Conservation (phyloP, 805 yeast species). For the Metschnikowia matae region DNA sequence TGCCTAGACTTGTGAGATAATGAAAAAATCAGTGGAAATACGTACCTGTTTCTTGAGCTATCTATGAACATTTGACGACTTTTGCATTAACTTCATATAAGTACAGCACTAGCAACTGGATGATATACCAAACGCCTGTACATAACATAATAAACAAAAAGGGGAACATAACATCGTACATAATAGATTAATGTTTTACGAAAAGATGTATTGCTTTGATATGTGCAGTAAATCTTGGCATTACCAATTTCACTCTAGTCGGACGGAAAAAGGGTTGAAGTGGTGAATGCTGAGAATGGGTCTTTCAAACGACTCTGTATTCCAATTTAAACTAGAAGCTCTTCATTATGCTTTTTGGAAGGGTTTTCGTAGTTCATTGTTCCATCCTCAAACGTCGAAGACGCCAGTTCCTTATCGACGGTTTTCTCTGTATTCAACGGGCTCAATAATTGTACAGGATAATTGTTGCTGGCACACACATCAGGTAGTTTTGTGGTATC, state of each 20-base stretch:
- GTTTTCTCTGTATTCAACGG: conserved; percentile 3
- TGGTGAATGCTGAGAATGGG: not conserved
- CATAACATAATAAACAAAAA: not conserved
- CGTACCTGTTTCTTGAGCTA: not conserved
- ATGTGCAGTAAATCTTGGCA: not conserved
- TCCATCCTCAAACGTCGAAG: not conserved
- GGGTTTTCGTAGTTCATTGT: not conserved
- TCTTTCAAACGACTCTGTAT: not conserved
- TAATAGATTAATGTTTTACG: not conserved
- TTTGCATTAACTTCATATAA: not conserved
- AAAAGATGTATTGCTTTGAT: too few relatives aligned
- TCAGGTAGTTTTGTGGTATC: not conserved
- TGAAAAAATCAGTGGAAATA: not conserved
- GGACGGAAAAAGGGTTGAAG: not conserved
- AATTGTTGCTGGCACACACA: not conserved
- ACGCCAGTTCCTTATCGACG: not conserved
- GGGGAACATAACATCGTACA: not conserved
- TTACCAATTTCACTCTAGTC: not conserved
- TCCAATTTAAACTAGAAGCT: not conserved
- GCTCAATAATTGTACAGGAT: conserved; percentile 3
- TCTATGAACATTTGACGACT: not conserved
- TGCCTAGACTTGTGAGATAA: conserved; percentile 23
- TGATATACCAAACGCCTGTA: not conserved
- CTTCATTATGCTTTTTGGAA: conserved; percentile 1
- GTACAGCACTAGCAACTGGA: not conserved